Evolutionary conservation across 495 filamentous ascomycete species (phyloP), one percentile per base, ranked within the genome.

Genomic region (Tuber borchii): DNA sequence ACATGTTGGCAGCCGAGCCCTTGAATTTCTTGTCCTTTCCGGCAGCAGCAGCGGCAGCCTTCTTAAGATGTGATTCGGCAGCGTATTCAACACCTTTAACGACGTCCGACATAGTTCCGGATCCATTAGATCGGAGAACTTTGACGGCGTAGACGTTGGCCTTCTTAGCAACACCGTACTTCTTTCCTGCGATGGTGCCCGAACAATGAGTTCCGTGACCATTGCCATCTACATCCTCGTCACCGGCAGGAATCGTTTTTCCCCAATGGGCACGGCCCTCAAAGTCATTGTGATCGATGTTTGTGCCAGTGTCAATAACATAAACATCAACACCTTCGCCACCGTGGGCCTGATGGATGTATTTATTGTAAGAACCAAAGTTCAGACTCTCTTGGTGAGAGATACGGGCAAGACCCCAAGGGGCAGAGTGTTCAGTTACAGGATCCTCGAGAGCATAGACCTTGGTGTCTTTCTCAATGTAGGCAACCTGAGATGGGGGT

Each of bases 131-230:
- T 82, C 91, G 90, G 77, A 99, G 90, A 51, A 99, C 96, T 89
- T 99, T 99, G 86, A 99, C 93, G 75, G 96, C 96, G 82, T 93
- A 92, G 83, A 99, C 87, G 77, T 92, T 92, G 82, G 96, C 96
- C 89, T 97, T 97, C 91, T 99, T 99, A 81, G 96, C 93, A 76
- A 99, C 95, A 89, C 96, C 96, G 84, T 95, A 97, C 87, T 97
- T 97, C 89, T 95, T 95, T 84, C 96, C 96, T 75, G 91, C 96
- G 81, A 98, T 90, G 61, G 96, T 99, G 79, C 96, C 96, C 75
- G 96, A 98, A 88, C 96, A 99, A 88, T 99, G 96, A 78, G 96
- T 99, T 81, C 96, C 96, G 87, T 99, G 96, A 73, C 96, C 96
- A 81, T 99, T 99, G 84, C 96, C 96, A 87, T 99, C 96, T 72